Evolutionary conservation across 2,329 filamentous ascomycete species (phyloP).

Genomic region (Cordyceps cateniannulata): DNA sequence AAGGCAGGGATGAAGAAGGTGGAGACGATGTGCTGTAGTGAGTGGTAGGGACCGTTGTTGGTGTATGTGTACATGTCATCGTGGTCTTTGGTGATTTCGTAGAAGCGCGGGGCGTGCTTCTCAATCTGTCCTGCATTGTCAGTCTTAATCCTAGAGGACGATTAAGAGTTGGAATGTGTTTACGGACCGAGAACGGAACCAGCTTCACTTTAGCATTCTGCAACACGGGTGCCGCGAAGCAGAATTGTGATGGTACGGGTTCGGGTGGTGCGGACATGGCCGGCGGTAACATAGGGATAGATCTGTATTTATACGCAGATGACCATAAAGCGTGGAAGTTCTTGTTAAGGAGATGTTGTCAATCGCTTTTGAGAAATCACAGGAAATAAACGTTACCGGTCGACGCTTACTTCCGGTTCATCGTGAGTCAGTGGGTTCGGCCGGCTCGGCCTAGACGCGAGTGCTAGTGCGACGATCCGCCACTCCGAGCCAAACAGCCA

Average conservation of each 20-base stretch:
- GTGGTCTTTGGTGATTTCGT: conserved; percentile 4
- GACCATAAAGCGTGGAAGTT: too few species aligned
- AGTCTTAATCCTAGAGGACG: background rate
- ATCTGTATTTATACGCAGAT: too few species aligned
- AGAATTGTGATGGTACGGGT: background rate
- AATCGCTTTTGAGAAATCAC: too few species aligned
- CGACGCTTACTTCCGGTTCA: background rate
- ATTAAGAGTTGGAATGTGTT: too few species aligned
- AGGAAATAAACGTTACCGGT: background rate
- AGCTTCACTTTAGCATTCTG: background rate
- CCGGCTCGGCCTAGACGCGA: background rate
- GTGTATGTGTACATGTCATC: conserved; percentile 2
- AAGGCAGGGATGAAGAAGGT: background rate
- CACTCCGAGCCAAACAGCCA: too few species aligned
- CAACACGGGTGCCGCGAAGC: background rate
- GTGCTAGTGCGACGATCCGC: too few species aligned
- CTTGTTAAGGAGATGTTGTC: too few species aligned
- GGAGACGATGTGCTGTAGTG: background rate
- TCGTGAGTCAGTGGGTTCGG: background rate
- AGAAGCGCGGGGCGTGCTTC: conserved; percentile 1
- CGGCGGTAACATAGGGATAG: background rate
- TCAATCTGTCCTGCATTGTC: background rate
- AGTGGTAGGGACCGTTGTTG: background rate
- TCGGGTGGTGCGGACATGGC: background rate
- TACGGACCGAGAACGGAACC: background rate